Evolutionary conservation across 1,284 basidiomycete genomes (phyloP).

Genomic region (Wolfiporia cocos): DNA sequence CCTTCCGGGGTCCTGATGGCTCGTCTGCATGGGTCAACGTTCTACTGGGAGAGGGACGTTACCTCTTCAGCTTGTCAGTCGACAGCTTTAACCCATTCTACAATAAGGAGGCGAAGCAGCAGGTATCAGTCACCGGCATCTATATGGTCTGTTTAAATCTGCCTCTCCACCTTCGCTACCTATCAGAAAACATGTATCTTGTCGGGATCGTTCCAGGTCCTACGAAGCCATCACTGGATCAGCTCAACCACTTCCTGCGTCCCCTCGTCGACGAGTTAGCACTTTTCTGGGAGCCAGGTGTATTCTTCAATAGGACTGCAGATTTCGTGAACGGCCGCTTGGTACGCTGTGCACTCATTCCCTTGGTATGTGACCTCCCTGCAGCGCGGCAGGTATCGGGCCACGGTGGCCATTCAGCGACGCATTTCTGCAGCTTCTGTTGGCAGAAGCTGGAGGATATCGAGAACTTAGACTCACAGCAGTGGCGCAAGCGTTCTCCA

Average conservation of each 20-base stretch:
- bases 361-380: neutral
- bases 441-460: neutral
- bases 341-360: neutral
- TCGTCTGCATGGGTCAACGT: no score
- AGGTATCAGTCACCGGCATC: no score
- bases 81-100: no score
- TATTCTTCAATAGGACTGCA: neutral
- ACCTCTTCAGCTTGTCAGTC: no score
- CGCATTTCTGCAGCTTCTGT: neutral
- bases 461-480: neutral
- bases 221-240: slow-evolving; percentile 24
- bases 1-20: no score
- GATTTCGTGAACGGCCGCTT: neutral
- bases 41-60: no score
- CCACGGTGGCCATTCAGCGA: neutral
- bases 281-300: slow-evolving; percentile 23
- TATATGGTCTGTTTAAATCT: slow-evolving; percentile 23
- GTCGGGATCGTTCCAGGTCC: slow-evolving; percentile 31
- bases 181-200: slow-evolving; percentile 21
- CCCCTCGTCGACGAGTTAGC: slow-evolving; percentile 30
- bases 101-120: no score
- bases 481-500: neutral
- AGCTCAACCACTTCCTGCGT: slow-evolving; percentile 28
- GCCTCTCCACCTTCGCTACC: slow-evolving; percentile 22
- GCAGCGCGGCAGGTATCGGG: neutral